These are phyloP conservation scores for Leccinum fibrillosum DNA, from an alignment of 768 basidiomycete species.

Conservation along the genomic window DNA sequence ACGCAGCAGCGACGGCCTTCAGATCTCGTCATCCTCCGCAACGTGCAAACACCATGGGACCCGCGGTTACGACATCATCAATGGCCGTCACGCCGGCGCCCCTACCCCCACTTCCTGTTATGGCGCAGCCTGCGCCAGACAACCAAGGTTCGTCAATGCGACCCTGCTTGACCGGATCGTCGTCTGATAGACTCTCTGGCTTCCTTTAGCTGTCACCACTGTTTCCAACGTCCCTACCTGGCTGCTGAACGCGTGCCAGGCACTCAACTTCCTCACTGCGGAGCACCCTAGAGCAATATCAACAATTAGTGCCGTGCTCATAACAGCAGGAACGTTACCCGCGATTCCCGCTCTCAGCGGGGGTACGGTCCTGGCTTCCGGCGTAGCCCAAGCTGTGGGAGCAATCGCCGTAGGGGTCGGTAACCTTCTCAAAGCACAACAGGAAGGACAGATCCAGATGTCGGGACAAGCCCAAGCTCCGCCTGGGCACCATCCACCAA, in stretches of 20 bases:
- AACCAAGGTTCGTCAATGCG: slow-evolving; percentile 17
- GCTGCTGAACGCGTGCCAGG: slow-evolving; percentile 74
- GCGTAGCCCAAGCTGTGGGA: slow-evolving; percentile 74
- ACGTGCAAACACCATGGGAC: slow-evolving; percentile 29
- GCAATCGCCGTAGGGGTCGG: slow-evolving; percentile 77
- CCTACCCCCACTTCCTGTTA: slow-evolving; percentile 18
- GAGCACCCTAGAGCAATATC: slow-evolving; percentile 79
- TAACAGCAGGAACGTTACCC: slow-evolving; percentile 74
- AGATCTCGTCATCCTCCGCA: slow-evolving; percentile 27
- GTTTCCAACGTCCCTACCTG: slow-evolving; percentile 66
- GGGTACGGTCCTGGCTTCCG: slow-evolving; percentile 68
- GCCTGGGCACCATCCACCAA: slow-evolving; percentile 21
- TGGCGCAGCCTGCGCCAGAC: slow-evolving; percentile 8
- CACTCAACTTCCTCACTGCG: slow-evolving; percentile 67
- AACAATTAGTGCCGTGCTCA: slow-evolving; percentile 71
- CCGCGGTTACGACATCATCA: slow-evolving; percentile 17
- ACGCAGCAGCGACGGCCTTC: slow-evolving; percentile 28
- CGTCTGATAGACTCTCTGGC: not conserved
- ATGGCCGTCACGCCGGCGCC: slow-evolving; percentile 6
- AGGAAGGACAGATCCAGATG: slow-evolving; percentile 36
- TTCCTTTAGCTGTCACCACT: slow-evolving; percentile 35
- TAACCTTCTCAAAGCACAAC: slow-evolving; percentile 48
- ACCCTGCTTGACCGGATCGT: not conserved
- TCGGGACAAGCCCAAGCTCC: slow-evolving; percentile 21
- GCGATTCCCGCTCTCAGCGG: slow-evolving; percentile 68